Conservation (phyloP, 2,329 filamentous ascomycete genomes). For the Nectriaceae sp. region DNA sequence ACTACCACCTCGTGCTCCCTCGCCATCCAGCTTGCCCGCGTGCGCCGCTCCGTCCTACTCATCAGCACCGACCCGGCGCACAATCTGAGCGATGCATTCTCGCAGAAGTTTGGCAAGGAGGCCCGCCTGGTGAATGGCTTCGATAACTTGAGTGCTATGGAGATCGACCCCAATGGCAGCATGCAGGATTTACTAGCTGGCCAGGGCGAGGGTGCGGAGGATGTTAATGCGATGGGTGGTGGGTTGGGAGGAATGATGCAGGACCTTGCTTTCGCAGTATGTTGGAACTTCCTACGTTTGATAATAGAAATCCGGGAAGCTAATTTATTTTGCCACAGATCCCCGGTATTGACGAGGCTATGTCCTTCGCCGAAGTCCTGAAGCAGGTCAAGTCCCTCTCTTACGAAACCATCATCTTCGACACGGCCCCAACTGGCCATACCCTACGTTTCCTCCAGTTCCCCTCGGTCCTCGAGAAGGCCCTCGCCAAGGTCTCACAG, state of each 20-base stretch:
- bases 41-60: slow-evolving; percentile 91
- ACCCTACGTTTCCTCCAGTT: slow-evolving; percentile 98
- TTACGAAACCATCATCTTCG: slow-evolving; percentile 99
- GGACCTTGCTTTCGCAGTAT: slow-evolving; percentile 90
- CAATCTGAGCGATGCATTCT: slow-evolving; percentile 97
- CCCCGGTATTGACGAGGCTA: slow-evolving; percentile 97
- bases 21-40: slow-evolving; percentile 94
- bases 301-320: background rate
- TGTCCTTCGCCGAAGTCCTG: slow-evolving; percentile 98
- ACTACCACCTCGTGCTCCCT: slow-evolving; percentile 99
- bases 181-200: slow-evolving; percentile 91
- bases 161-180: slow-evolving; percentile 97
- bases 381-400: slow-evolving; percentile 99
- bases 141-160: slow-evolving; percentile 94
- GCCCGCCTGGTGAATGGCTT: slow-evolving; percentile 91
- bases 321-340: slow-evolving; percentile 76
- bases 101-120: slow-evolving; percentile 99
- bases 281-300: slow-evolving; percentile 31
- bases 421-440: slow-evolving; percentile 96
- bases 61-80: slow-evolving; percentile 98
- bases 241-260: slow-evolving; percentile 96
- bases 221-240: slow-evolving; percentile 67
- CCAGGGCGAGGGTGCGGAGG: slow-evolving; percentile 70
- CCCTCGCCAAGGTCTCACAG: slow-evolving; percentile 94
- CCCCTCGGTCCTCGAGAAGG: slow-evolving; percentile 96